Conservation (phyloP, 345 rosid species). For the Anastatica hierochuntica region DNA sequence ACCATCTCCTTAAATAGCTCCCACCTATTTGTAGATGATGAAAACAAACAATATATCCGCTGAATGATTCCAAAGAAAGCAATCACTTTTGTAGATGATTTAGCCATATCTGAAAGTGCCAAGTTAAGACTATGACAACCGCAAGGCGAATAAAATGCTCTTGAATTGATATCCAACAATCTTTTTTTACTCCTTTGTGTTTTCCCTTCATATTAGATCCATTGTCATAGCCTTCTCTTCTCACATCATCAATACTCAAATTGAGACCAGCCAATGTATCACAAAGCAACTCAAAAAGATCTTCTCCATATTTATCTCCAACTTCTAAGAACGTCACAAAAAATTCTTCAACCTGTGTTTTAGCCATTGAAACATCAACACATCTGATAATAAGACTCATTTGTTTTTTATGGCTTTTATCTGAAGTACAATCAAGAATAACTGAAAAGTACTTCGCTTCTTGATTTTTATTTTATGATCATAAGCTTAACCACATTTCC, state of each 20-base stretch:
- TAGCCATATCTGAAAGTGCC: background rate
- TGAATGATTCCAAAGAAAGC: background rate
- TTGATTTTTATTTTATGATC: background rate
- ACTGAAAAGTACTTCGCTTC: background rate
- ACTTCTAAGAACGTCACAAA: background rate
- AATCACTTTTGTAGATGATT: background rate
- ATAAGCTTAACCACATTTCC: background rate
- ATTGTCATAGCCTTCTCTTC: background rate
- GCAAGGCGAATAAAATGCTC: background rate
- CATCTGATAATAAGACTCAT: background rate
- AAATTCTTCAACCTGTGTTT: background rate
- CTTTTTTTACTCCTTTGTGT: background rate
- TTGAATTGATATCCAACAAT: background rate
- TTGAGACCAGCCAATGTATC: background rate
- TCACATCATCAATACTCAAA: background rate
- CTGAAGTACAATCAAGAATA: background rate
- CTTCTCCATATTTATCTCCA: background rate
- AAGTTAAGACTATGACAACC: background rate
- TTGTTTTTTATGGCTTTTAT: background rate
- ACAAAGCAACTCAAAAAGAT: background rate
- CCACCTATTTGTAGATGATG: background rate
- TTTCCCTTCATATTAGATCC: background rate
- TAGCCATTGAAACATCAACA: background rate
- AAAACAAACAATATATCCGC: background rate
- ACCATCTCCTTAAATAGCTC: background rate